Conservation (phyloP, 2,329 filamentous ascomycete species). For the Zymoseptoria crescenta region DNA sequence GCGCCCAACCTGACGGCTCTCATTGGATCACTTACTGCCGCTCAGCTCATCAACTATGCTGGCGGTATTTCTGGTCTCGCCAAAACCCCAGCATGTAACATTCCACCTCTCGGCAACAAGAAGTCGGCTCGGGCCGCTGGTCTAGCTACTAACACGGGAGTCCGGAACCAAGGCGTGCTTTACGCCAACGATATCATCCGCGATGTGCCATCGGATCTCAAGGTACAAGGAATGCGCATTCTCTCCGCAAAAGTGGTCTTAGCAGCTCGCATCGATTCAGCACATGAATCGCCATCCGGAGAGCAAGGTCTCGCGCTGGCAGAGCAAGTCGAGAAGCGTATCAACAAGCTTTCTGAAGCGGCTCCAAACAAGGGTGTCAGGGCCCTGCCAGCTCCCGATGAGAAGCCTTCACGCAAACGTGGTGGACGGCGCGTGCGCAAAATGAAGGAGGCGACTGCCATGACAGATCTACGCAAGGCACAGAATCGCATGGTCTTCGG, state of each 20-base stretch:
- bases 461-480: conserved; percentile 92
- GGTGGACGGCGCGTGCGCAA: conserved; percentile 84
- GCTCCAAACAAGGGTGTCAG: conserved; percentile 80
- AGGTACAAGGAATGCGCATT: conserved; percentile 89
- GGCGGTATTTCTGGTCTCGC: conserved; percentile 82
- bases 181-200: conserved; percentile 87
- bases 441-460: conserved; percentile 91
- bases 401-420: conserved; percentile 88
- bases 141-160: conserved; percentile 83
- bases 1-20: conserved; percentile 88
- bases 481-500: conserved; percentile 96
- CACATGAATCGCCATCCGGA: conserved; percentile 73
- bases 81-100: conserved; percentile 88
- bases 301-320: conserved; percentile 75
- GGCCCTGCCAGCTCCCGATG: conserved; percentile 84
- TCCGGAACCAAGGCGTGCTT: conserved; percentile 86
- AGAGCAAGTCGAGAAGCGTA: conserved; percentile 70
- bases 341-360: conserved; percentile 89
- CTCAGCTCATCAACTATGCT: conserved; percentile 90
- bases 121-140: conserved; percentile 66
- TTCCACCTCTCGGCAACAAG: conserved; percentile 84
- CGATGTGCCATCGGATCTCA: conserved; percentile 75
- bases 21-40: conserved; percentile 85
- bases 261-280: conserved; percentile 83
- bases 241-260: conserved; percentile 88